Conservation (phyloP, 768 basidiomycete species). For the Favolaschia claudopus region DNA sequence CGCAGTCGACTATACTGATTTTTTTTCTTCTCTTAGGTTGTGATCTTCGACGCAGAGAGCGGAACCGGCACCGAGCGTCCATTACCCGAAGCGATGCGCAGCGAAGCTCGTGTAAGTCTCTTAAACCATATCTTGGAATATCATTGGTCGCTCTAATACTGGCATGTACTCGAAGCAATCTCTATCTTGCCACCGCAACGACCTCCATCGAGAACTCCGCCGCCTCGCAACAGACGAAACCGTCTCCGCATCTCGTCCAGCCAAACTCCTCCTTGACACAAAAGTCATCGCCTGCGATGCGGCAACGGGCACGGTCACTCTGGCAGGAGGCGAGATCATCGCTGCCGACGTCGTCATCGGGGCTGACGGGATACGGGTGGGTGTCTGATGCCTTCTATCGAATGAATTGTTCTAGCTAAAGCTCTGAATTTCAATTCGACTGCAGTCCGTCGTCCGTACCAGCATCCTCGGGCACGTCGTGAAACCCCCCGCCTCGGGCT, state of each 20-base stretch:
- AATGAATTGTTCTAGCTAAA: too few relatives aligned
- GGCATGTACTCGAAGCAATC: too few relatives aligned
- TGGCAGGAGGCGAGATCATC: conserved; percentile 43
- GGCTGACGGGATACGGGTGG: conserved; percentile 38
- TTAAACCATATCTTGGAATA: too few relatives aligned
- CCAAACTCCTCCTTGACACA: neutral
- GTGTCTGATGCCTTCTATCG: neutral
- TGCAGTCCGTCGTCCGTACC: conserved; percentile 1
- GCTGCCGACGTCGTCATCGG: conserved; percentile 44
- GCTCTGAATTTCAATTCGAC: too few relatives aligned
- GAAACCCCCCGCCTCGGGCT: neutral
- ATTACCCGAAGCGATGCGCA: too few relatives aligned
- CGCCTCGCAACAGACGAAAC: too few relatives aligned
- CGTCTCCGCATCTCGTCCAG: neutral
- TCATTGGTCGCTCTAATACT: too few relatives aligned
- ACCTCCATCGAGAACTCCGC: neutral
- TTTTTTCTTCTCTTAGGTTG: too few relatives aligned
- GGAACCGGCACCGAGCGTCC: too few relatives aligned
- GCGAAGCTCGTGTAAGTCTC: too few relatives aligned
- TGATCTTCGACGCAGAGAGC: too few relatives aligned
- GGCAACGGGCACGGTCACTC: conserved; percentile 39
- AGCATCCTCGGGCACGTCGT: neutral
- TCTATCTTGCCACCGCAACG: neutral
- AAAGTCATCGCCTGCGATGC: conserved; percentile 19
- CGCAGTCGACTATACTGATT: too few relatives aligned